Percentiles rank a stretch among this genome's conserved stretches.
Conservation (phyloP, 306 rosid genomes). For the Corylus avellana region DNA sequence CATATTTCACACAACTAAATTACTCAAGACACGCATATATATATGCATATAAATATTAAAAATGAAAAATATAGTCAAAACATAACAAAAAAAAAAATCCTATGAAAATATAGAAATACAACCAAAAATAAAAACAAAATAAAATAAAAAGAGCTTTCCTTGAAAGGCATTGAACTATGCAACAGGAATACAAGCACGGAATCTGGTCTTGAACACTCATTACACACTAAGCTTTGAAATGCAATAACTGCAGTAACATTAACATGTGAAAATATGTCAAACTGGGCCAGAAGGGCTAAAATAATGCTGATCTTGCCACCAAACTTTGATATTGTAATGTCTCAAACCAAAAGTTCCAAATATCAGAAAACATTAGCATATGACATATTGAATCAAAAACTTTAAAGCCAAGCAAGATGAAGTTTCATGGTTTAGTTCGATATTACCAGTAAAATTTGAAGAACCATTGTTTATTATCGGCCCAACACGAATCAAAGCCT, state of each 20-base stretch:
- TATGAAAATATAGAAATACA: neutral
- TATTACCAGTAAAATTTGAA: conserved; percentile 73
- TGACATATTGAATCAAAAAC: conserved; percentile 3
- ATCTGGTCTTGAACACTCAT: neutral
- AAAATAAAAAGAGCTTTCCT: neutral
- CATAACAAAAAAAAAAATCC: neutral
- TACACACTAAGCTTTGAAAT: neutral
- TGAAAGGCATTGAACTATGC: neutral
- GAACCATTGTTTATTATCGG: conserved; percentile 47
- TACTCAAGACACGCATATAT: neutral
- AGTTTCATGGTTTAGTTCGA: conserved; percentile 14
- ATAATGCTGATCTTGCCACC: neutral
- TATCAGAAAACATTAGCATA: neutral
- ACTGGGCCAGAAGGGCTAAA: neutral
- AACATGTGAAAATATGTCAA: neutral
- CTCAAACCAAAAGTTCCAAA: neutral
- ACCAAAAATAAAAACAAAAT: neutral
- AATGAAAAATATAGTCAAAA: neutral
- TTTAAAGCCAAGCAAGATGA: conserved; percentile 12
- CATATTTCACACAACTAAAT: neutral
- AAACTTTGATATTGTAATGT: neutral
- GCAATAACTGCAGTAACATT: neutral
- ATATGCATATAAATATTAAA: neutral
- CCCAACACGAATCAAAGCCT: conserved; percentile 58
- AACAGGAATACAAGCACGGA: neutral